Conservation (phyloP, 2,329 filamentous ascomycete species). For the Cercospora nicotianae region DNA sequence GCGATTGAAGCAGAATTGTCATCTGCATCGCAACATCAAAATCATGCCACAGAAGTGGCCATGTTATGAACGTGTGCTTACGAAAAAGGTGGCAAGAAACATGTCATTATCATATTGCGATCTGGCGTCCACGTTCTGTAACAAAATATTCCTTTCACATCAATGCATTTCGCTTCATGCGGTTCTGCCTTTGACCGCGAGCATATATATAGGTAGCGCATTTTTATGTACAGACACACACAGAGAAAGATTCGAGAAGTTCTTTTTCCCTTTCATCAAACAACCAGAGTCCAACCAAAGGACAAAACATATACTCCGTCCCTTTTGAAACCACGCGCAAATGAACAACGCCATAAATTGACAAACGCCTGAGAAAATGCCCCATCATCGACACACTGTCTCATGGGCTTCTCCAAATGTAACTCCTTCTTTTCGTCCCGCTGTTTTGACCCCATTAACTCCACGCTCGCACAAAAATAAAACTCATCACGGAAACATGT, state of each 20-base stretch:
- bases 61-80: not conserved
- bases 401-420: not conserved
- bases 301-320: not conserved
- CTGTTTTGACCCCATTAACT: not conserved
- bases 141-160: not conserved
- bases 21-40: not conserved
- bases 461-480: not conserved
- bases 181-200: not conserved
- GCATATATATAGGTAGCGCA: not conserved
- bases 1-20: not conserved
- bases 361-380: not conserved
- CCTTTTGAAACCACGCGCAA: not conserved
- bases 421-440: not conserved
- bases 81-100: not conserved
- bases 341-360: not conserved
- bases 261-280: not conserved
- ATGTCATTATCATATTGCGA: not conserved
- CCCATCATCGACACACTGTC: constrained; percentile 15
- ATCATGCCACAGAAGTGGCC: not conserved
- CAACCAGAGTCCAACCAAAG: not conserved
- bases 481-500: not conserved
- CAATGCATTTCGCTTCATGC: not conserved
- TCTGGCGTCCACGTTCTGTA: not conserved
- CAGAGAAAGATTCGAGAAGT: not conserved
- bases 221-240: not conserved